Evolutionary conservation across 441 rosid species (phyloP).

Genomic region (Adansonia madagascariensis): DNA sequence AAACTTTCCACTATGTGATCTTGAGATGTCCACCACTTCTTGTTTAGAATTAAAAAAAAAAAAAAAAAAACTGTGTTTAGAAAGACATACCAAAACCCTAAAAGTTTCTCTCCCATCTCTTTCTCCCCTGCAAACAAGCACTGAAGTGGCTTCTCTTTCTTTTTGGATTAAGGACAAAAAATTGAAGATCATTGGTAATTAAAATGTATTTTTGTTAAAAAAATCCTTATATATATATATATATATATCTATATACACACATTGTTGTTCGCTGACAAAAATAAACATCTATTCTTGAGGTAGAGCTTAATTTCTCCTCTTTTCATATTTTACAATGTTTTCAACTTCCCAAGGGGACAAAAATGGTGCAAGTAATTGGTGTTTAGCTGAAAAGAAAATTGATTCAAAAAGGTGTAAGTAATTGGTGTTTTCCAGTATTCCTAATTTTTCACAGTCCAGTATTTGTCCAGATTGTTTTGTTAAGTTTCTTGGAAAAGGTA

Average conservation of each 20-base stretch:
- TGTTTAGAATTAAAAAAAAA: not conserved
- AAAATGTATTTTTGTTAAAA: too few relatives aligned
- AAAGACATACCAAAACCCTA: conserved; percentile 29
- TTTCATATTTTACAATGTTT: not conserved
- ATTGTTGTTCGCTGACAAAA: not conserved
- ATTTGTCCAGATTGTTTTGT: not conserved
- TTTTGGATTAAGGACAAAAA: not conserved
- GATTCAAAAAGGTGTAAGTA: not conserved
- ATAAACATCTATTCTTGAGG: not conserved
- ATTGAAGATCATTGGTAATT: too few relatives aligned
- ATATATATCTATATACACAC: too few relatives aligned
- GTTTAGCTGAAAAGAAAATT: not conserved
- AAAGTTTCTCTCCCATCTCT: conserved; percentile 35
- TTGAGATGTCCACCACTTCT: conserved; percentile 39
- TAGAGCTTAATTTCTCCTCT: not conserved
- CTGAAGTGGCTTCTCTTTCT: not conserved
- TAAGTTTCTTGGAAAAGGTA: not conserved
- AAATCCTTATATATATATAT: too few relatives aligned
- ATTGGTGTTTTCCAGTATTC: not conserved
- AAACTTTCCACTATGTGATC: conserved; percentile 31
- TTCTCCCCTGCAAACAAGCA: conserved; percentile 31
- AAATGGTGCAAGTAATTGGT: not conserved
- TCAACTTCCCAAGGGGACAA: not conserved
- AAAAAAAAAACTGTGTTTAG: not conserved
- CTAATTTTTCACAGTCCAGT: not conserved